Conservation (phyloP, 345 rosid genomes). For the Carallia brachiata region DNA sequence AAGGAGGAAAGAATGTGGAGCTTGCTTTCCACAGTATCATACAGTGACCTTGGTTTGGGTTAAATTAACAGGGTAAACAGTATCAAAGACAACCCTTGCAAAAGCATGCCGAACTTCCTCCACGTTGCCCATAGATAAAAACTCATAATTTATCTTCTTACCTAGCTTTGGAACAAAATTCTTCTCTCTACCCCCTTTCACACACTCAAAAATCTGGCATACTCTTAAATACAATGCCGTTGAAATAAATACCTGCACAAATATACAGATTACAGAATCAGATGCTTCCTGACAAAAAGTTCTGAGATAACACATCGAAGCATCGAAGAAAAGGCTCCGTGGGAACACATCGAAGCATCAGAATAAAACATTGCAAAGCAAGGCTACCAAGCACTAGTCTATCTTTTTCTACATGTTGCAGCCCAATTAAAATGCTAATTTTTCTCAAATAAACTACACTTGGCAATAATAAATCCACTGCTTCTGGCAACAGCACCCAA, state of each 20-base stretch:
- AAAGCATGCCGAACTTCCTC: conserved; percentile 60
- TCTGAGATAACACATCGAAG: background rate
- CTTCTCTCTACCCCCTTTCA: conserved; percentile 34
- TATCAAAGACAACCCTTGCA: conserved; percentile 85
- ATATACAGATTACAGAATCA: background rate
- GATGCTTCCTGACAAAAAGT: background rate
- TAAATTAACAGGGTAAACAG: conserved; percentile 55
- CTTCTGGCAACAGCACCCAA: no score
- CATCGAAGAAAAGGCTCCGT: no score
- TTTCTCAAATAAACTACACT: no score
- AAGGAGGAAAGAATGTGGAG: no score
- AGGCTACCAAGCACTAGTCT: no score
- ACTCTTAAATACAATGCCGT: conserved; percentile 43
- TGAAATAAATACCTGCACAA: conserved; percentile 66
- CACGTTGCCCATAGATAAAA: conserved; percentile 50
- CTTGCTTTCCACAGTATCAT: background rate
- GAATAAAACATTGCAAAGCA: no score
- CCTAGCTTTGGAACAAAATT: conserved; percentile 52
- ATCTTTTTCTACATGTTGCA: no score
- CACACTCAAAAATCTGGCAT: conserved; percentile 56
- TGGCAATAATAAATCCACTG: no score
- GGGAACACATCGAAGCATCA: background rate
- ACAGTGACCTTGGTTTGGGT: background rate
- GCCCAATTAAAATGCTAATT: no score
- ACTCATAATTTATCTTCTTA: conserved; percentile 51